Evolutionary conservation across 352 stramenopile species (phyloP), one percentile per base, ranked within the genome.

Genomic region (Phytophthora colocasiae): DNA sequence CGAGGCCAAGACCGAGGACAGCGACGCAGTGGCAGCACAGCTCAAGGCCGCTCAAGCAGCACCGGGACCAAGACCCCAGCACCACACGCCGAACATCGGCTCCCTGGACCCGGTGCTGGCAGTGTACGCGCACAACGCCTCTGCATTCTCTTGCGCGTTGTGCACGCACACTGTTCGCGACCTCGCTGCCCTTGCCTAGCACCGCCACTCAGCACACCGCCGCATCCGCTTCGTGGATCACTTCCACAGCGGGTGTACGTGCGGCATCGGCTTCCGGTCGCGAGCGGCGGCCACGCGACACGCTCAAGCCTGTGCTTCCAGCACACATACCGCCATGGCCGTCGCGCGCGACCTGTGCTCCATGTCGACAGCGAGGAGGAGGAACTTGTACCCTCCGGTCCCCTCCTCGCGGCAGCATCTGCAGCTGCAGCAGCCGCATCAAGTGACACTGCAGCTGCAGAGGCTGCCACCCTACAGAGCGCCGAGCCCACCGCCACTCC

Each of bases 41-140:
- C 60, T 61, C 36, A 29, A 67, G 6, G 45, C 59, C 8, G 27
- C 27, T 31, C 27, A 31, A 31, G 27, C 27, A 31, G 27, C 27
- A 31, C 27, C 27, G 6, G 27, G 27, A 1, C 27, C 27, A 31
- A 31, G 27, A 31, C n/a, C n/a, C n/a, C n/a, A 31, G 2, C 22
- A 22, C 2, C 27, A 31, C 2, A 2, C 2, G 27, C 27, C 27
- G 27, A 1, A 40, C 6, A 4, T 14, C 34, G 34, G 34, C 34
- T 14, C 6, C 9, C 31, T 19, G 19, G 44, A 49, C 11, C 34
- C 55, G 8, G 44, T 55, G 44, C 34, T 49, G 3, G 31, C 55
- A 26, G 55, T 63, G 55, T 63, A 56, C 55, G 55, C 55, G 1
- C 55, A 63, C 45, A 55, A 63, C 55, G 45, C 44, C 15, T 5